These are phyloP conservation scores for Vitis hybrid DNA, from an alignment of 177 flowering plant species.

Conservation along the genomic window DNA sequence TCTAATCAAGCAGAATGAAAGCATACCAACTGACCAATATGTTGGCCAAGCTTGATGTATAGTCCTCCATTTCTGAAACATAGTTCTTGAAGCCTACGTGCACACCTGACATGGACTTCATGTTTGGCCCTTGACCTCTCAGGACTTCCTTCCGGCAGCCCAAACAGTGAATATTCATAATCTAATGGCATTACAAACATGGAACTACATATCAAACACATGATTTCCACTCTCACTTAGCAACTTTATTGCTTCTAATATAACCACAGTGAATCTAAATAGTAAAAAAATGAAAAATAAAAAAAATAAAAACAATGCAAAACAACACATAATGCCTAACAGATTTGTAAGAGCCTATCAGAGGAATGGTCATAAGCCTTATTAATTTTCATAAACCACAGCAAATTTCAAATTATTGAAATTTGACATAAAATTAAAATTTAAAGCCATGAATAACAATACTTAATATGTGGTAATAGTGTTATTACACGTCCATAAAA, in stretches of 20 bases:
- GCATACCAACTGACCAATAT: slow-evolving; percentile 88
- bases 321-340: too few relatives aligned
- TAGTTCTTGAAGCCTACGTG: slow-evolving; percentile 74
- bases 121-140: slow-evolving; percentile 68
- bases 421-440: too few relatives aligned
- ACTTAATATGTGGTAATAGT: too few relatives aligned
- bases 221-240: background rate
- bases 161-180: slow-evolving; percentile 84
- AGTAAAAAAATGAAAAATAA: too few relatives aligned
- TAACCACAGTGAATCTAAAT: too few relatives aligned
- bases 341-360: too few relatives aligned
- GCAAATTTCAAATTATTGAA: too few relatives aligned
- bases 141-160: slow-evolving; percentile 76
- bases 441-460: too few relatives aligned
- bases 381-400: too few relatives aligned
- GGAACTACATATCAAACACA: background rate
- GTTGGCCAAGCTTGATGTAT: slow-evolving; percentile 97
- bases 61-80: slow-evolving; percentile 97
- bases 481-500: too few relatives aligned
- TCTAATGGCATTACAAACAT: slow-evolving; percentile 38
- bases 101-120: slow-evolving; percentile 84
- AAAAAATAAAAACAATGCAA: too few relatives aligned
- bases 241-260: background rate
- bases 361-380: too few relatives aligned
- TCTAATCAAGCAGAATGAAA: slow-evolving; percentile 4